Base-by-base conservation (phyloP, 2,329 filamentous ascomycete species). In the Apiospora phragmitis region DNA sequence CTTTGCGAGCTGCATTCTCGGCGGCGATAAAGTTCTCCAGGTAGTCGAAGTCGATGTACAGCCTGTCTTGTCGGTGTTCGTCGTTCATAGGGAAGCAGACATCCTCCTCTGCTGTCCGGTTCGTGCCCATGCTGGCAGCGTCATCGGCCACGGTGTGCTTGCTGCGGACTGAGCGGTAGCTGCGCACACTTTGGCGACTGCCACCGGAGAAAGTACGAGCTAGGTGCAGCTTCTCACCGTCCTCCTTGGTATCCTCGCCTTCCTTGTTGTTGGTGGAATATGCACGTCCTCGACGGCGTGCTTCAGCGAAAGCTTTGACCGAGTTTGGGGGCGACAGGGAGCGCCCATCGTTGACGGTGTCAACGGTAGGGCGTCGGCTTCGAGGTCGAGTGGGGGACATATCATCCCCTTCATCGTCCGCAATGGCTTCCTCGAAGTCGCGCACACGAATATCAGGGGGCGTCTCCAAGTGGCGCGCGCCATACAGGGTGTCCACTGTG, bases 261-360 rank as follows among this genome's bases (percentile, higher is more conserved):
- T 87, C 71, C 73, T 80, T 67, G 76, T 75, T 71, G 82, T 79
- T 26, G 75, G 71, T 70, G 29, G 87, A 91, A 78, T 87, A 79
- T 71, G 91, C 94, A 59, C 95, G 92, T 79, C 95, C 93, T 71
- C 95, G 92, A 71, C 94, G 93, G 68, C 94, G 92, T 70, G 94
- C 93, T 77, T 96, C 93, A 24, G 96, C 96, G 81, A 99, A 99
- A 4, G 96, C 96, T 81, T 98, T 97, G 68, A 99, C 94, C 0
- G 96, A 99, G 81, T 98, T 99, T 9, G 96, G 96, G 14, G 95
- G 95, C 7, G 96, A 98, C 2, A 89, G 85, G 0, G 93, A 94
- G 70, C 94, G 88, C 66, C 88, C 89, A 29, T 89, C 87, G 32
- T 83, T 80, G 65, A 85, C 81, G 1, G 88, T 89, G 42, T 86